phyloP scores from a whole-genome alignment of 371 early-diverging fungal species.

The Mucor lusitanicus region DNA sequence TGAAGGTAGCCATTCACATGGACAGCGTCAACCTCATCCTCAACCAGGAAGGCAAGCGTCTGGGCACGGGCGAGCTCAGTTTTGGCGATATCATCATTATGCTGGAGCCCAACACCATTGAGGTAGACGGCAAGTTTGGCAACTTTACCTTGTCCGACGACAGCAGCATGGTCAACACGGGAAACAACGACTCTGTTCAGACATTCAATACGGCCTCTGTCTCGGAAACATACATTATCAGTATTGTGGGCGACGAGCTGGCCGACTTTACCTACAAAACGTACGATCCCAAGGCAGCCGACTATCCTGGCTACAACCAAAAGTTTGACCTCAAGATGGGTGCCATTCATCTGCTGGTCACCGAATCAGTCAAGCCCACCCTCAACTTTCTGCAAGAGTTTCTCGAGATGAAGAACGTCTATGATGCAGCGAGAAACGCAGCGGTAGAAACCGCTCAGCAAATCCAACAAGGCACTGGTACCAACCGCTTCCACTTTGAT shows the following conservation, averaged over 20 bases:
- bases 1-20: slow-evolving; percentile 67
- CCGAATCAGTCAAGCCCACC: slow-evolving; percentile 54
- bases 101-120: slow-evolving; percentile 48
- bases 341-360: slow-evolving; percentile 63
- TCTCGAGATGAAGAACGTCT: slow-evolving; percentile 84
- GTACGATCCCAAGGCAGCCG: slow-evolving; percentile 37
- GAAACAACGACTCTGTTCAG: background rate
- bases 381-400: slow-evolving; percentile 74
- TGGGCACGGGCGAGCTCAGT: slow-evolving; percentile 67
- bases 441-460: slow-evolving; percentile 82
- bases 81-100: slow-evolving; percentile 58
- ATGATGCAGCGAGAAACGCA: slow-evolving; percentile 85
- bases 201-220: background rate
- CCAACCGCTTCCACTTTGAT: slow-evolving; percentile 74
- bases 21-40: slow-evolving; percentile 67
- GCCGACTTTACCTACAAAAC: slow-evolving; percentile 75
- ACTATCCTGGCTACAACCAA: slow-evolving; percentile 74
- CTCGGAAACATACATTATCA: slow-evolving; percentile 54
- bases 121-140: slow-evolving; percentile 72
- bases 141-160: slow-evolving; percentile 70
- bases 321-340: slow-evolving; percentile 65
- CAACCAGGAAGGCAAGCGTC: slow-evolving; percentile 60
- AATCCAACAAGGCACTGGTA: slow-evolving; percentile 50
- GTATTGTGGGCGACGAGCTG: slow-evolving; percentile 77
- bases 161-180: slow-evolving; percentile 9